Evolutionary conservation across 495 filamentous ascomycete genomes (phyloP).

Genomic region (Xylaria grammica): DNA sequence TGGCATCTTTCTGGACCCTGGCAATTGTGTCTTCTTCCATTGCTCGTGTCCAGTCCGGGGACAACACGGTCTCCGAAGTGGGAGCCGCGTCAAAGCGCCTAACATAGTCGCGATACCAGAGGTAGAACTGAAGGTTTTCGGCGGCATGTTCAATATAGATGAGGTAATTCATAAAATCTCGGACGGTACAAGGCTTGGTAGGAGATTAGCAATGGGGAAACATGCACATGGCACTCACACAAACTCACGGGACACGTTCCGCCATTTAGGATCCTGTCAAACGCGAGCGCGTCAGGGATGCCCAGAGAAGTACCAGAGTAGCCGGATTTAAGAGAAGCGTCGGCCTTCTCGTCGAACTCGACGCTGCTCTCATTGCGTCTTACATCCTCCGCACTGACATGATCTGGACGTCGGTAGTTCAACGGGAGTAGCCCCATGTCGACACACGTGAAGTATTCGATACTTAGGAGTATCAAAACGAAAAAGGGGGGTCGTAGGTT

Average conservation of each 20-base stretch:
- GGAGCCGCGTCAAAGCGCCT: constrained; percentile 63
- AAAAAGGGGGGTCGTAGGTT: not conserved
- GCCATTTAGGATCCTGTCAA: constrained; percentile 73
- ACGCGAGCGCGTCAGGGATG: constrained; percentile 71
- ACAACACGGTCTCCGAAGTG: constrained; percentile 57
- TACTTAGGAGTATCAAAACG: not conserved
- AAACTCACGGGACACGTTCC: constrained; percentile 75
- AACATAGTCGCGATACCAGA: constrained; percentile 73
- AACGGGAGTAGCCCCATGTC: constrained; percentile 12
- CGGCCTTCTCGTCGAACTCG: constrained; percentile 27
- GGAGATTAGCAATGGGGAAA: not conserved
- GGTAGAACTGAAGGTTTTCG: constrained; percentile 81
- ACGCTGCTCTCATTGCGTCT: constrained; percentile 31
- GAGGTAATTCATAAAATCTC: constrained; percentile 84
- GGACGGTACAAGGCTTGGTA: constrained; percentile 69
- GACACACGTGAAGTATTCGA: not conserved
- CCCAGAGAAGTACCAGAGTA: constrained; percentile 36
- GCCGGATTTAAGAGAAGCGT: constrained; percentile 33
- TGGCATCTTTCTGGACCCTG: constrained; percentile 46
- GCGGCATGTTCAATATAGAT: constrained; percentile 74
- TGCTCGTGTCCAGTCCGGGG: constrained; percentile 64
- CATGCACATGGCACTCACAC: constrained; percentile 15
- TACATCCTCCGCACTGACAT: constrained; percentile 39
- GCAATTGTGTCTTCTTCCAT: constrained; percentile 56
- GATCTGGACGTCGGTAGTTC: constrained; percentile 43